Evolutionary conservation across 495 filamentous ascomycete genomes (phyloP), one percentile per base, ranked within the genome.

Genomic region (Penicillium waksmanii): DNA sequence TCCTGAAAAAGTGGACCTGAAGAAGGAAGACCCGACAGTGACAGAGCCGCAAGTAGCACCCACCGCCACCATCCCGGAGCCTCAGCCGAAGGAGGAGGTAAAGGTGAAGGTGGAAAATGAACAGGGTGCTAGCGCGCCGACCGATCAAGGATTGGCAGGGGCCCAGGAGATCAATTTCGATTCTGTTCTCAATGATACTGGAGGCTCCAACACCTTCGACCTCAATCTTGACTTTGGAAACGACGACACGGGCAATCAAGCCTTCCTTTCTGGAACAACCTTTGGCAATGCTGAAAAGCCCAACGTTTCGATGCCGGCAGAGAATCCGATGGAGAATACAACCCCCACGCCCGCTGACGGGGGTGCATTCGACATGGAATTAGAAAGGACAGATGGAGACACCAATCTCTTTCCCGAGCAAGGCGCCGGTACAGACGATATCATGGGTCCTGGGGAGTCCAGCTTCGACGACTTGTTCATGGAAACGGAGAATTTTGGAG

Each of bases 391-490:
- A 5, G 70, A 64, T 10, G 62, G 53, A 15, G 54, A 56, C 5
- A 17, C 50, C 5, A 63, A 60, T 42, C 12, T 47, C 13, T 64
- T 70, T 43, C 50, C 59, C 4, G 65, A 58, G 7, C 59, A 64
- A 43, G 52, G 53, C 13, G 67, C 35, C 42, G 55, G 48, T 9
- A 64, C 63, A 47, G 76, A 80, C 9, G 77, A 80, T 60, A 65
- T 76, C 19, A 78, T 79, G 70, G 73, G 55, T 7, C 76, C 73
- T 4, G 78, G 76, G n/a, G 77, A 78, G 63, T 80, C 80, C 3
- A 82, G 66, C 53, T 80, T 82, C 34, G 80, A 83, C 51, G 80
- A 83, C 52, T 52, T 82, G 18, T 82, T 83, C 60, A 70, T 80
- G 70, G 78, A 78, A 38, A 77, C 55, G 18, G 76, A 79, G 8